Base-by-base conservation (phyloP, 257 asterid genomes). In the Ligustrum vulgare region DNA sequence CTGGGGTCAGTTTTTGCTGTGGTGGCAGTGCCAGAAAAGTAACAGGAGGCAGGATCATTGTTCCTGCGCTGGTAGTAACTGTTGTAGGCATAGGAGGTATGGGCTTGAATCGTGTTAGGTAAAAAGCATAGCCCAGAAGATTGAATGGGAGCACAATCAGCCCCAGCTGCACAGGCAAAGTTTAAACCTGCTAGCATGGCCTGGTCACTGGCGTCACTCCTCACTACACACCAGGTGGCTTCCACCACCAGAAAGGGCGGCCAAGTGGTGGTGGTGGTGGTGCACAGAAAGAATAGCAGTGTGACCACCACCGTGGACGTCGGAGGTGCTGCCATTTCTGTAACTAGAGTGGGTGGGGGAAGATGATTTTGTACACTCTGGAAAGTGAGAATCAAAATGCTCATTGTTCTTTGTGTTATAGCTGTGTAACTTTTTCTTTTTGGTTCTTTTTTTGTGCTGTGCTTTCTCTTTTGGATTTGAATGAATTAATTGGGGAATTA, bases 1-100 rank as follows among this genome's bases (percentile, higher is more conserved):
- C 89, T 86, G 49, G 89, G 89, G 75, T 86, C 89, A 79, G 87
- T 86, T 79, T 75, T 86, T 12, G 89, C 86, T 10, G 83, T 25
- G 67, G 80, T 80, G 49, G 89, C 84, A 45, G 84, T 81, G 75
- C 83, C 87, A 65, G 84, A 79, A 58, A 86, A 86, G 25, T 28
- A 72, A n/a, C 89, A 86, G 25, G 86, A 54, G 70, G 80, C 87
- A 58, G 86, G 87, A 18, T 84, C 89, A 76, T 37, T 77, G 28
- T 63, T 65, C 66, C 49, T 81, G 41, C 87, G 79, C 66, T 81
- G 89, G 15, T 66, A 86, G 8, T 36, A 86, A 16, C 89, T 79
- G 18, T 86, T 81, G 75, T 75, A 83, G 23, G 89, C 89, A 51
- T 83, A 86, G 11, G 87, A 83, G 62, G 86, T 84, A 72, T 83